A percentile compares a stretch with the other conserved stretches of the same genome.
Conservation (phyloP, 2,329 filamentous ascomycete species). For the Fusarium protoensiforme region DNA sequence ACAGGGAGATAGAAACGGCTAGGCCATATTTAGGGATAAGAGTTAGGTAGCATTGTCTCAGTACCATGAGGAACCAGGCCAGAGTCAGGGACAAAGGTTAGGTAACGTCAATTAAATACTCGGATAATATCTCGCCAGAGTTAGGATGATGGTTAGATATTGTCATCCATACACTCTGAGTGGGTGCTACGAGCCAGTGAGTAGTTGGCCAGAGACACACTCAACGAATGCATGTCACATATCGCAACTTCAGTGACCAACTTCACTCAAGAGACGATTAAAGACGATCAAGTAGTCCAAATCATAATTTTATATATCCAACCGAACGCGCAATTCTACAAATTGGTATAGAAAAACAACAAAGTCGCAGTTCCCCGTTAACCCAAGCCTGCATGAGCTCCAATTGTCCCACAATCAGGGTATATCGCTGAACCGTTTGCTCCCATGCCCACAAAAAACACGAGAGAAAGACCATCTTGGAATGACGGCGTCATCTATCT, state of each 20-base stretch:
- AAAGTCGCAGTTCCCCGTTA: conserved; percentile 10
- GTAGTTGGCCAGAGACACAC: too few species aligned
- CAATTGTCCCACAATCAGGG: conserved; percentile 17
- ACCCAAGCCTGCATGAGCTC: conserved; percentile 3
- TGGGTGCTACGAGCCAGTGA: too few species aligned
- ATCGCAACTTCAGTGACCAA: not conserved
- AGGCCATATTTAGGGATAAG: not conserved
- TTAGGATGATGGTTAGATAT: not conserved
- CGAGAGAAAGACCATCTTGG: conserved; percentile 2
- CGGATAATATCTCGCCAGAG: too few species aligned
- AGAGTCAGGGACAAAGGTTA: not conserved
- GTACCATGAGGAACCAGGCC: not conserved
- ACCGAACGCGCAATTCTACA: conserved; percentile 19
- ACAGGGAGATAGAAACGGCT: not conserved
- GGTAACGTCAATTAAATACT: not conserved
- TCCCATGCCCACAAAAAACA: conserved; percentile 21
- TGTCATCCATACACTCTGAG: not conserved
- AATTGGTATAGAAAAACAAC: conserved; percentile 37
- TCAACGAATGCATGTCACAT: too few species aligned
- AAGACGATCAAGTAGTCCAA: not conserved
- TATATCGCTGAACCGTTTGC: conserved; percentile 32
- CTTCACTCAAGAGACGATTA: not conserved
- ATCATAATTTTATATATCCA: not conserved
- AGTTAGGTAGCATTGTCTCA: not conserved
- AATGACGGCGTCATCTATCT: not conserved